These are phyloP conservation scores for Nitzschia inconspicua DNA, from an alignment of 108 stramenopile genomes.

Conservation along the genomic window DNA sequence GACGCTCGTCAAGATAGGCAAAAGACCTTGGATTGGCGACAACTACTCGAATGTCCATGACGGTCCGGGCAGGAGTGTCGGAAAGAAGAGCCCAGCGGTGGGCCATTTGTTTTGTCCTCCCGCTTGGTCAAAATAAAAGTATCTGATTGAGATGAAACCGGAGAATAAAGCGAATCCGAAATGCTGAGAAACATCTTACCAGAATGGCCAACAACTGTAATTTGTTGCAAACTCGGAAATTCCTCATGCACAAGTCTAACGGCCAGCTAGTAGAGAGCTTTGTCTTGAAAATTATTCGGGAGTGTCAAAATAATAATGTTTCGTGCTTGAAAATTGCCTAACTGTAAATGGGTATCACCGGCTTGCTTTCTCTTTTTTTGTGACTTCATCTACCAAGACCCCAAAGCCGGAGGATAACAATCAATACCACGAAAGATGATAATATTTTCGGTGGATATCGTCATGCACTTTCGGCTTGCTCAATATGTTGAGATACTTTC, in stretches of 20 bases:
- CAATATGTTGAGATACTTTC: too few relatives aligned
- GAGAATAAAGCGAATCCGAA: background rate
- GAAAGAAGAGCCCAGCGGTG: constrained; percentile 85
- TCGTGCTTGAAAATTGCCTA: too few relatives aligned
- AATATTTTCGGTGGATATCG: too few relatives aligned
- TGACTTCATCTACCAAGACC: too few relatives aligned
- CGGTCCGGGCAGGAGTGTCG: constrained; percentile 28
- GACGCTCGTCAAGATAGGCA: constrained; percentile 62
- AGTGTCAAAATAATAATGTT: too few relatives aligned
- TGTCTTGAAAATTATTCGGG: too few relatives aligned
- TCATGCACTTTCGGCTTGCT: too few relatives aligned
- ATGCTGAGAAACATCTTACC: background rate
- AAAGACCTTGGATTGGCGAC: constrained; percentile 82
- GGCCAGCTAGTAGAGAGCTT: too few relatives aligned
- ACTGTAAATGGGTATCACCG: too few relatives aligned
- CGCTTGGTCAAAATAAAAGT: constrained; percentile 45
- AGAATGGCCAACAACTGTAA: constrained; percentile 77
- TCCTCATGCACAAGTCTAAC: constrained; percentile 14
- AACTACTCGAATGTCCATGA: constrained; percentile 42
- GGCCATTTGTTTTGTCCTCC: constrained; percentile 65
- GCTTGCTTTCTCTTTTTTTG: too few relatives aligned
- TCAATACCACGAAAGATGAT: too few relatives aligned
- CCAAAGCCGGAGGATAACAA: too few relatives aligned
- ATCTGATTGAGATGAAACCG: background rate
- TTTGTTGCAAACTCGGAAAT: constrained; percentile 50